Base-by-base conservation (phyloP, 176 grass and related monocot species). In the Urochloa ruziziensis region DNA sequence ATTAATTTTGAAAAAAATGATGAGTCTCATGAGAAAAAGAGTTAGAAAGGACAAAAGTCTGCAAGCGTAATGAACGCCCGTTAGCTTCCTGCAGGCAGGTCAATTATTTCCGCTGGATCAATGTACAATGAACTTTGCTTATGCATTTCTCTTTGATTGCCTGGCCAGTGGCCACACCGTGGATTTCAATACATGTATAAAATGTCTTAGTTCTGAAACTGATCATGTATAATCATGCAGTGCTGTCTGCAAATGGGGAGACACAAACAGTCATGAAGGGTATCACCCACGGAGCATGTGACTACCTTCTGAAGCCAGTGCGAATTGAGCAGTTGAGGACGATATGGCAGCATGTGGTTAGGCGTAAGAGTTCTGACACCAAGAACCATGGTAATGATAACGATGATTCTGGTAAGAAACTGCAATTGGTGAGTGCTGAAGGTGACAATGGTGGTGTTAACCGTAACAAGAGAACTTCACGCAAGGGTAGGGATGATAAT, bases 261-360 rank as follows among this genome's bases (percentile, higher is more conserved):
- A 95, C 86, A 13, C 82, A 95, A 27, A 76, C 82, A 23, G 96
- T 98, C 37, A 95, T 95, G 93, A 91, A 93, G 78, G 96, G 93
- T 21, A 86, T 98, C 33, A 88, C 83, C n/a, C 91, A 95, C 60
- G 96, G 96, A 36, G 96, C 96, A 46, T 95, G 92, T 43, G 93
- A 98, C 67, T 98, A 98, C 70, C 78, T 98, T 43, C 77, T 98
- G 27, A 98, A 98, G 58, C 96, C 96, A 15, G 89, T 95, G 66
- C 84, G 96, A 21, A 57, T 98, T 39, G 89, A 98, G 77, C 93
- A 98, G 80, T 63, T 98, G 29, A 90, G 72, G 51, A 93, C 88
- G 1, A 91, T 98, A 69, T 98, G 96, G 96, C 93, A 95, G 75
- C 96, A 98, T 70, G 96, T 98, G 16, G 39, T 89, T 78, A 91